Conservation (phyloP, 2,329 filamentous ascomycete species). For the Paecilomyces sp. region DNA sequence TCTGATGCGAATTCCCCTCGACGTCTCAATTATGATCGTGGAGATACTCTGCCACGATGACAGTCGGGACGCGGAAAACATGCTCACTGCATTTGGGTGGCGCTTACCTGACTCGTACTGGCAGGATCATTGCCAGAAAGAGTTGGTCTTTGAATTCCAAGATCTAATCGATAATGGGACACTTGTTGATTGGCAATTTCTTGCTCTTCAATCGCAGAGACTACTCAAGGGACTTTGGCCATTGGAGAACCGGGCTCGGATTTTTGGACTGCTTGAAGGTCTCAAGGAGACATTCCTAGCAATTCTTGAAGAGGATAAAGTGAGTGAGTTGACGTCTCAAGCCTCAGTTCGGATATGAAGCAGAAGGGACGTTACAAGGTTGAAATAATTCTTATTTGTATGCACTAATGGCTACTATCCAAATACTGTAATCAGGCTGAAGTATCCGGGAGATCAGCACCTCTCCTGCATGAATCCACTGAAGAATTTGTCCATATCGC, state of each 20-base stretch:
- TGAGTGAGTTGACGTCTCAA: not conserved
- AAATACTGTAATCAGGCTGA: not conserved
- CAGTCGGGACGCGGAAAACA: conserved; percentile 4
- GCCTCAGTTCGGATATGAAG: too few relatives aligned
- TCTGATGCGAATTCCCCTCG: not conserved
- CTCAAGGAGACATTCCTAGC: not conserved
- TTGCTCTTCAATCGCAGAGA: conserved; percentile 5
- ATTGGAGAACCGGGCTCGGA: not conserved
- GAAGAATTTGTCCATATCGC: not conserved
- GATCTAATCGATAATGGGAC: conserved; percentile 3
- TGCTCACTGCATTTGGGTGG: conserved; percentile 7
- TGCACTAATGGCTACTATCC: too few relatives aligned
- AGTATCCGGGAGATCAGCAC: not conserved
- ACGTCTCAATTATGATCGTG: not conserved
- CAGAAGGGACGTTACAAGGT: too few relatives aligned
- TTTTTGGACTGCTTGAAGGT: not conserved
- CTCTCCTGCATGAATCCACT: not conserved
- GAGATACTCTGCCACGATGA: not conserved
- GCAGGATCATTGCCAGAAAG: conserved; percentile 5
- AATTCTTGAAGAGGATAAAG: not conserved
- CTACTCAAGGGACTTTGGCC: conserved; percentile 2
- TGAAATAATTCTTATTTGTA: too few relatives aligned
- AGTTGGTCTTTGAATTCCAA: conserved; percentile 8
- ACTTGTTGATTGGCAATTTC: conserved; percentile 6
- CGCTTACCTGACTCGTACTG: conserved; percentile 7